Evolutionary conservation across 768 basidiomycete species (phyloP).

Genomic region (Rhizopogon vesiculosus): DNA sequence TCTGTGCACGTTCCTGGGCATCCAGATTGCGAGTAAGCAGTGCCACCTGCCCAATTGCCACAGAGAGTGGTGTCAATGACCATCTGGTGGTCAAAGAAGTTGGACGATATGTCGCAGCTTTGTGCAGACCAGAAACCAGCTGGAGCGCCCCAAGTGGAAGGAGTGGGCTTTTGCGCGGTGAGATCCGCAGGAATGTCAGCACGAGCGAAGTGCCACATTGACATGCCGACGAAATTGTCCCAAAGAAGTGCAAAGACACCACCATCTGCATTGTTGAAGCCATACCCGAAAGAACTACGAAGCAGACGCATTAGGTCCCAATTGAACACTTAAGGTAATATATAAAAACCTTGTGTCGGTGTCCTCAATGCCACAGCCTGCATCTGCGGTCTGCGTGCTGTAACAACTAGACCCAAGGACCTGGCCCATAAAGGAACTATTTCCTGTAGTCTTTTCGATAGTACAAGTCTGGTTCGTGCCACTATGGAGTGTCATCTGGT

Average conservation of each 20-base stretch:
- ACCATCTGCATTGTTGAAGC: conserved; percentile 32
- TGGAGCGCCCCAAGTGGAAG: conserved; percentile 47
- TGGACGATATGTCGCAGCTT: conserved; percentile 42
- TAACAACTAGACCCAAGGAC: conserved; percentile 31
- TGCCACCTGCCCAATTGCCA: conserved; percentile 22
- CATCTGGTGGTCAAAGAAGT: conserved; percentile 51
- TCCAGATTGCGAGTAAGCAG: conserved; percentile 22
- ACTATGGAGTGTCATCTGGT: conserved; percentile 68
- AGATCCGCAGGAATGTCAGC: conserved; percentile 50
- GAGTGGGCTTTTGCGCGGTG: conserved; percentile 37
- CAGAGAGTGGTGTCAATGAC: conserved; percentile 35
- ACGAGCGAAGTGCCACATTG: conserved; percentile 53
- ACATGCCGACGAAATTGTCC: conserved; percentile 43
- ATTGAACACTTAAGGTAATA: conserved; percentile 8
- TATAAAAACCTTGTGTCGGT: conserved; percentile 16
- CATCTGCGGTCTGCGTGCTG: conserved; percentile 34
- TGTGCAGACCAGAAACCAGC: conserved; percentile 45
- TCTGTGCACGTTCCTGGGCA: conserved; percentile 41
- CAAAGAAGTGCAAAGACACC: conserved; percentile 58
- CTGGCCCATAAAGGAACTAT: conserved; percentile 18
- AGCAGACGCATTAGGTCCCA: conserved; percentile 29
- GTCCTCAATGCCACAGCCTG: conserved; percentile 49
- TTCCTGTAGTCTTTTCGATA: conserved; percentile 11
- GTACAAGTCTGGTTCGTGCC: conserved; percentile 35
- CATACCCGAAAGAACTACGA: conserved; percentile 34